These are phyloP conservation scores for Colletotrichum neosansevieriae DNA, from an alignment of 2,329 filamentous ascomycete species.

Conservation along the genomic window DNA sequence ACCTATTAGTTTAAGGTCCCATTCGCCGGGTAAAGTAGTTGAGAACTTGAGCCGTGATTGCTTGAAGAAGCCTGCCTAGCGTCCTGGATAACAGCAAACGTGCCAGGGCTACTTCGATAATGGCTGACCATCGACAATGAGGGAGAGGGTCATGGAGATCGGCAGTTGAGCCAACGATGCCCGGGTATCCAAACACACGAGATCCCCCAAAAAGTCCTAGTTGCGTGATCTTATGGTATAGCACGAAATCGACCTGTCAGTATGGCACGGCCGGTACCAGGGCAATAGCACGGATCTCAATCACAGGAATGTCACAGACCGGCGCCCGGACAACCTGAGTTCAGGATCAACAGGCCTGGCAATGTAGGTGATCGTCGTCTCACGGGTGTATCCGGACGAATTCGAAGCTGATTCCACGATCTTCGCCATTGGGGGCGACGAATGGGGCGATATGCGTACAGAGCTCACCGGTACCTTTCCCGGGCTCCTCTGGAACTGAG, in stretches of 20 bases:
- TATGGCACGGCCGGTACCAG: not conserved
- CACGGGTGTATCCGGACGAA: constrained; percentile 27
- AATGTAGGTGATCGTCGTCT: constrained; percentile 35
- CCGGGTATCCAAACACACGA: no score
- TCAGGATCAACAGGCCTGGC: constrained; percentile 18
- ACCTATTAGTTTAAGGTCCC: no score
- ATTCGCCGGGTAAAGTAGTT: no score
- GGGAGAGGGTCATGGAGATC: no score
- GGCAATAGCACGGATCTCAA: not conserved
- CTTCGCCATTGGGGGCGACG: not conserved
- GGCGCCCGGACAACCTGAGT: constrained; percentile 24
- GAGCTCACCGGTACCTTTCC: constrained; percentile 5
- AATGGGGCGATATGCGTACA: not conserved
- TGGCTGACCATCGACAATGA: no score
- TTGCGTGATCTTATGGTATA: not conserved
- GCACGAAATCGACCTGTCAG: constrained; percentile 5
- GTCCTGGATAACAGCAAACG: no score
- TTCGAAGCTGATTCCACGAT: constrained; percentile 4
- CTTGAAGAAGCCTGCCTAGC: no score
- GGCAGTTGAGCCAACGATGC: no score
- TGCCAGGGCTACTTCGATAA: no score
- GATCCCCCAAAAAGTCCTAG: no score
- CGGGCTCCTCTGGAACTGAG: constrained; percentile 21
- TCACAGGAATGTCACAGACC: constrained; percentile 3
- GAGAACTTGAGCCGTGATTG: no score